Base-by-base conservation (phyloP, 2,329 filamentous ascomycete species). In the Xylariaceae sp. region DNA sequence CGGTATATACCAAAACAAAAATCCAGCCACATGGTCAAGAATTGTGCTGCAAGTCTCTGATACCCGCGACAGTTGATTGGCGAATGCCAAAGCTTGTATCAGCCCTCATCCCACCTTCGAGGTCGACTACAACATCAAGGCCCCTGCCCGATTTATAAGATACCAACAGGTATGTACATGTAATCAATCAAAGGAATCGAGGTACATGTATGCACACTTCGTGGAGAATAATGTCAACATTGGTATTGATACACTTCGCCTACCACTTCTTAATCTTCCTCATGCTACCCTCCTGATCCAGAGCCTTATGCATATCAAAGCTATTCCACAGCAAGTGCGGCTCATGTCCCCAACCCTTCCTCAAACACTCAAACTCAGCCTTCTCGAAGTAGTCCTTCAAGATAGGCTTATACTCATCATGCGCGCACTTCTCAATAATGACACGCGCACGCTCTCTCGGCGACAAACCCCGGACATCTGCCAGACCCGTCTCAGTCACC, bases 281-380 rank as follows among this genome's bases (percentile, higher is more conserved):
- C 90, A 96, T 96, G 62, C 89, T 94, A 19, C 90, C 90, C 69
- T 93, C 82, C 75, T 92, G 86, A 52, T 83, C 75, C 54, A 96
- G 72, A 58, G 90, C 88, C 78, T 86, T 86, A 74, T 96, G 91
- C 85, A 96, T 89, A 71, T 95, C 89, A 69, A 96, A 96, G 43
- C 81, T 78, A 73, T 95, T 88, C 80, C 86, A 95, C 57, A 96
- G 76, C 67, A 95, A 73, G 71, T 96, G 90, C 22, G 91, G 91
- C 78, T 96, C 88, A 71, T 96, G 90, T 17, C 89, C 90, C 89
- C 87, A 89, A 17, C 90, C 91, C 80, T 90, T 93, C 70, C 79
- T 82, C 70, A 95, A 72, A 69, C 90, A 94, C 74, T 95, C 89
- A 64, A 81, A 89, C 74, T 96, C 91, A 36, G 91, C 90, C 71